A percentile compares a stretch with the other conserved stretches of the same genome.
These are phyloP conservation scores for Naumovozyma dairenensis DNA, from an alignment of 805 yeast genomes.

Conservation along the genomic window DNA sequence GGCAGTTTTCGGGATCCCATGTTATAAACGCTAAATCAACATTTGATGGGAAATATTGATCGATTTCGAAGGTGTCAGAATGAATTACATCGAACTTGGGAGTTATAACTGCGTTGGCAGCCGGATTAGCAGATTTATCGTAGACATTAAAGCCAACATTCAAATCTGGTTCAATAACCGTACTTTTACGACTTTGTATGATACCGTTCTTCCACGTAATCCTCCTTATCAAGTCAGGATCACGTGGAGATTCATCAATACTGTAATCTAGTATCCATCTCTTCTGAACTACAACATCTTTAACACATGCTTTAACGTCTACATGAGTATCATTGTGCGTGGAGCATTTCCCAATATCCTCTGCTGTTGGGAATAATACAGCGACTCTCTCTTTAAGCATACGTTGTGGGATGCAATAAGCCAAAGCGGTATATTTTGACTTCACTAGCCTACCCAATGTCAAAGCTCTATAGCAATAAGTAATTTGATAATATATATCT, in stretches of 20 bases:
- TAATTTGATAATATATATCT: too few relatives aligned
- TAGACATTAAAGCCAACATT: constrained; percentile 15
- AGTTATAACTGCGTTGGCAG: constrained; percentile 4
- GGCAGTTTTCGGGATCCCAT: constrained; percentile 5
- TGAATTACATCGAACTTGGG: constrained; percentile 10
- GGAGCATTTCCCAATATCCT: constrained; percentile 8
- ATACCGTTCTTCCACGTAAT: constrained; percentile 11
- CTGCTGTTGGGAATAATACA: constrained; percentile 11
- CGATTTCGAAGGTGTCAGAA: constrained; percentile 4
- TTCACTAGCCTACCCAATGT: too few relatives aligned
- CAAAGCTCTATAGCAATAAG: too few relatives aligned
- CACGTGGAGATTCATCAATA: background rate
- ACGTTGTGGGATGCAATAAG: too few relatives aligned
- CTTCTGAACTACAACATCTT: constrained; percentile 11
- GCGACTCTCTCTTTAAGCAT: constrained; percentile 10
- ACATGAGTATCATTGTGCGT: constrained; percentile 11
- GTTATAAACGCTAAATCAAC: constrained; percentile 2
- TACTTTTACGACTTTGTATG: background rate
- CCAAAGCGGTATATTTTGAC: too few relatives aligned
- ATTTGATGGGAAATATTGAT: background rate
- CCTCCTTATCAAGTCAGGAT: constrained; percentile 2
- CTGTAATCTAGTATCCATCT: constrained; percentile 6
- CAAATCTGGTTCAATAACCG: constrained; percentile 8
- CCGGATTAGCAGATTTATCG: constrained; percentile 1
- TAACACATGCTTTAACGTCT: constrained; percentile 10